Evolutionary conservation across 495 filamentous ascomycete species (phyloP).

Genomic region (Arthonia radiata): DNA sequence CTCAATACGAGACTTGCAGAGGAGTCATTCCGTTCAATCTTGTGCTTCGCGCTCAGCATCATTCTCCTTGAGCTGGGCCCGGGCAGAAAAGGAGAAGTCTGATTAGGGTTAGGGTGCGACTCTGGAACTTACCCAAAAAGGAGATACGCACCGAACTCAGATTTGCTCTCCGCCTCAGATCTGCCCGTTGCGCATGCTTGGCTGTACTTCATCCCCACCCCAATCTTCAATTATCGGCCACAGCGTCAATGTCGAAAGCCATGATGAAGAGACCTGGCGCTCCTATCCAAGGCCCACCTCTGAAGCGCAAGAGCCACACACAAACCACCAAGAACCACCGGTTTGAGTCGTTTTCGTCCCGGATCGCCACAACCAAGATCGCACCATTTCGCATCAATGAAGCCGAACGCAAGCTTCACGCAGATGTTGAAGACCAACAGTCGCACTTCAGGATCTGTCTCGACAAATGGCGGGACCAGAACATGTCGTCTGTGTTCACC

Average conservation of each 20-base stretch:
- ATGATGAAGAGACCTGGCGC: constrained; percentile 40
- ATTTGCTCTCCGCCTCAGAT: no score
- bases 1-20: no score
- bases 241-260: constrained; percentile 26
- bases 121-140: no score
- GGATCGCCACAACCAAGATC: constrained; percentile 81
- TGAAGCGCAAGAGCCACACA: constrained; percentile 27
- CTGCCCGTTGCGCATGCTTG: no score
- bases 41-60: no score
- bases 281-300: constrained; percentile 20
- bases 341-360: constrained; percentile 79
- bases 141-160: no score
- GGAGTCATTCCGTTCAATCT: no score
- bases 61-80: no score
- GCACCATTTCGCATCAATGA: constrained; percentile 63
- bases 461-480: constrained; percentile 74
- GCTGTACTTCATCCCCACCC: not conserved
- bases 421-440: constrained; percentile 51
- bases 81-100: no score
- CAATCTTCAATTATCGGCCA: not conserved
- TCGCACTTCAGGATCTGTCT: constrained; percentile 56
- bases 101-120: no score
- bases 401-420: constrained; percentile 42
- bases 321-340: constrained; percentile 54
- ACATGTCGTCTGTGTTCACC: constrained; percentile 57